Evolutionary conservation across 2,329 filamentous ascomycete genomes (phyloP).

Genomic region (Emydomyces testavorans): DNA sequence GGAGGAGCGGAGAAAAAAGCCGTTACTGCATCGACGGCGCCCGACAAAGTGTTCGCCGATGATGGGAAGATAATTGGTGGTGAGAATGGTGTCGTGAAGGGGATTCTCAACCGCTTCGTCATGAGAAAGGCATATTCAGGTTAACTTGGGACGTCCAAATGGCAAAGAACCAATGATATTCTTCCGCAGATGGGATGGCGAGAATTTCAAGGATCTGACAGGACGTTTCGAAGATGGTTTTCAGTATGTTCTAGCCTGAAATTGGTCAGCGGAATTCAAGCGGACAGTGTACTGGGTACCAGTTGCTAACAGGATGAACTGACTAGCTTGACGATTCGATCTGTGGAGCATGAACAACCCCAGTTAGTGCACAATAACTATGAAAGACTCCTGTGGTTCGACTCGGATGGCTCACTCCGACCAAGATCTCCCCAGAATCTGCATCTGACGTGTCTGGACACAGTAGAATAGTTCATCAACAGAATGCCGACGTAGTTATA

Average conservation of each 20-base stretch:
- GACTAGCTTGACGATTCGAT: no score
- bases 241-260: no score
- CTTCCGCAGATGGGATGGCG: neutral
- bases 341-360: constrained; percentile 2
- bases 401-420: constrained; percentile 8
- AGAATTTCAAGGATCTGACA: no score
- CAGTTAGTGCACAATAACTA: constrained; percentile 2
- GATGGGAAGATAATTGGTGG: constrained; percentile 62
- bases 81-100: constrained; percentile 74
- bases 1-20: constrained; percentile 60
- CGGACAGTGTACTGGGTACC: no score
- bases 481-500: neutral
- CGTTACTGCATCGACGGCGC: constrained; percentile 64
- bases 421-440: constrained; percentile 15
- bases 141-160: neutral
- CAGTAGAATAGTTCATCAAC: constrained; percentile 10
- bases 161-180: neutral
- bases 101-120: constrained; percentile 71
- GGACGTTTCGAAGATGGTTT: no score
- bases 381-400: constrained; percentile 9
- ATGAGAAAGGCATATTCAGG: constrained; percentile 37
- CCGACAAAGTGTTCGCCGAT: constrained; percentile 55
- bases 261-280: no score
- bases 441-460: constrained; percentile 24
- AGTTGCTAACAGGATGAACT: no score